phyloP scores from a whole-genome alignment of 1,284 basidiomycete genomes.

The Cryptococcus sp. region DNA sequence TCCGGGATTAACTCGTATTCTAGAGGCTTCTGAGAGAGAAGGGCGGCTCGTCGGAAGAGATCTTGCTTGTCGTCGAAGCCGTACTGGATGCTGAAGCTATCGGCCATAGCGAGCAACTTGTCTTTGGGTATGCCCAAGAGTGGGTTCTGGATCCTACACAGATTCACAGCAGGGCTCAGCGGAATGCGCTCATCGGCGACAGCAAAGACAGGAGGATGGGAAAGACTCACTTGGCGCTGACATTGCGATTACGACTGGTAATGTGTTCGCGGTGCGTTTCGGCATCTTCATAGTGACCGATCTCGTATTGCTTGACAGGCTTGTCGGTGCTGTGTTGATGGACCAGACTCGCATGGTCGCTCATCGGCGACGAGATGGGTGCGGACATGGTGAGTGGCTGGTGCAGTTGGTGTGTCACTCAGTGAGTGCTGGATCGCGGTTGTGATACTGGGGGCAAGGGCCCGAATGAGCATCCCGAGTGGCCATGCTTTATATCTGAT shows the following conservation, averaged over 20 bases:
- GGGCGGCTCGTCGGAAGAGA: constrained; percentile 63
- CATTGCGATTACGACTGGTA: constrained; percentile 22
- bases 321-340: constrained; percentile 9
- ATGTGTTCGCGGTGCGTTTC: constrained; percentile 11
- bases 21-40: constrained; percentile 63
- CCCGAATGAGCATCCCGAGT: too few species aligned
- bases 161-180: not conserved
- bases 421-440: too few species aligned
- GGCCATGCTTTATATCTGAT: too few species aligned
- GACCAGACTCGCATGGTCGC: constrained; percentile 3
- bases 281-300: constrained; percentile 22
- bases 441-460: too few species aligned
- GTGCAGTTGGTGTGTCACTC: too few species aligned
- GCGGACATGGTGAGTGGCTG: constrained; percentile 6
- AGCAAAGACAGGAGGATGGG: not conserved
- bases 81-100: constrained; percentile 60
- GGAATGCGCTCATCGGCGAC: not conserved
- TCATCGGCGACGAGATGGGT: constrained; percentile 2
- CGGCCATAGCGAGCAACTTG: constrained; percentile 61
- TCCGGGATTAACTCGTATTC: constrained; percentile 61
- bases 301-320: constrained; percentile 13
- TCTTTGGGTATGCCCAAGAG: constrained; percentile 30
- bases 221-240: constrained; percentile 30
- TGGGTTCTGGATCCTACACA: constrained; percentile 35
- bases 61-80: constrained; percentile 50